phyloP scores from a whole-genome alignment of 2,329 filamentous ascomycete species.

The Nemania serpens region DNA sequence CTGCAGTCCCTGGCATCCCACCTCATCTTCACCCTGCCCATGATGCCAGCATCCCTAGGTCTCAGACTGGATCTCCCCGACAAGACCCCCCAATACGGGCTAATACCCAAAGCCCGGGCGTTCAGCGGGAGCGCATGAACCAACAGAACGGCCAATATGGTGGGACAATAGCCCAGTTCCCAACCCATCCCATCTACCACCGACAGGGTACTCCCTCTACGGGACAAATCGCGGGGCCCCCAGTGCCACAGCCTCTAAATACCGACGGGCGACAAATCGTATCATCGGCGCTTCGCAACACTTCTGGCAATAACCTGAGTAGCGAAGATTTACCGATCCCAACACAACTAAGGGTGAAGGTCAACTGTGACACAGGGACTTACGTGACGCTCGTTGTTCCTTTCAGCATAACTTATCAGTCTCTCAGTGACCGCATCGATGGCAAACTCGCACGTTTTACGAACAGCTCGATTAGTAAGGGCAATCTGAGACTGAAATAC shows the following conservation, averaged over 20 bases:
- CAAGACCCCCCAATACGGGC: conserved; percentile 69
- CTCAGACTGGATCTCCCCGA: conserved; percentile 79
- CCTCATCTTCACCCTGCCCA: conserved; percentile 66
- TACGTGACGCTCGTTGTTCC: conserved; percentile 96
- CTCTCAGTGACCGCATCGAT: conserved; percentile 92
- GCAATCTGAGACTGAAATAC: conserved; percentile 86
- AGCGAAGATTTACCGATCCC: conserved; percentile 59
- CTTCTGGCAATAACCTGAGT: conserved; percentile 41
- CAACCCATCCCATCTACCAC: conserved; percentile 57
- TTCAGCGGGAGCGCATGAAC: conserved; percentile 62
- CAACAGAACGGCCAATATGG: conserved; percentile 56
- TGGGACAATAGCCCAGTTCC: conserved; percentile 61
- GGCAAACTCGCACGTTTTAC: conserved; percentile 90
- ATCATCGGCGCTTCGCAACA: conserved; percentile 52
- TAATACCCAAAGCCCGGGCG: conserved; percentile 72
- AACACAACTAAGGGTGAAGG: conserved; percentile 91
- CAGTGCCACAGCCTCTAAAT: conserved; percentile 44
- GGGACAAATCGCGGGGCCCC: conserved; percentile 38
- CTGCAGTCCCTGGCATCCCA: conserved; percentile 77
- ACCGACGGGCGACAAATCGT: conserved; percentile 49
- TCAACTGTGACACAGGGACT: conserved; percentile 83
- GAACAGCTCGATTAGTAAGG: conserved; percentile 78
- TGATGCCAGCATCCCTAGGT: conserved; percentile 72
- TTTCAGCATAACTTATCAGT: conserved; percentile 93
- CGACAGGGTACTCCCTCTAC: conserved; percentile 52